phyloP scores from a whole-genome alignment of 768 basidiomycete genomes.

The Panaeolus cyanescens region DNA sequence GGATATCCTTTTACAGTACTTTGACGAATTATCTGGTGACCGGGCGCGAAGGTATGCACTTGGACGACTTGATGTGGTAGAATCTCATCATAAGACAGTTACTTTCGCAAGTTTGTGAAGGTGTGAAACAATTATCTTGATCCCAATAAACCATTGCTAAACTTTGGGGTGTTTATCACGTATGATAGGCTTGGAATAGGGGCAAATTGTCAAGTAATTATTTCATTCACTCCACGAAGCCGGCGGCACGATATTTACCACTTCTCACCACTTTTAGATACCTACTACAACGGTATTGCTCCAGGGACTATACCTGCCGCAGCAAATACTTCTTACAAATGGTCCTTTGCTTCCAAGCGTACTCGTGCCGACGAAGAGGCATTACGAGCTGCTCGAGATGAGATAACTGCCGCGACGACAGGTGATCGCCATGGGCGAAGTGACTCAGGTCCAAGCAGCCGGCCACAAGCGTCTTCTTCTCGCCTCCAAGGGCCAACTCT shows the following conservation, averaged over 20 bases:
- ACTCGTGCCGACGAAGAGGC: conserved; percentile 60
- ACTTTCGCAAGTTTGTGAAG: conserved; percentile 93
- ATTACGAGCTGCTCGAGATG: conserved; percentile 58
- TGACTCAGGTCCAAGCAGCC: conserved; percentile 24
- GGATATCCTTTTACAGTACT: too few species aligned
- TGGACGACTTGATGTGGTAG: conserved; percentile 15
- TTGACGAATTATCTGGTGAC: conserved; percentile 84
- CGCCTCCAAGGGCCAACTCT: conserved; percentile 63
- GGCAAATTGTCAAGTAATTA: conserved; percentile 65
- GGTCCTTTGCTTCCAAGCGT: conserved; percentile 77
- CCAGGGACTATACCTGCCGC: conserved; percentile 56
- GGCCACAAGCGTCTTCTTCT: not conserved
- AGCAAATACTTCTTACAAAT: conserved; percentile 82
- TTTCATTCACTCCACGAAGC: not conserved
- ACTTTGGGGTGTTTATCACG: not conserved
- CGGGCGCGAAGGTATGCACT: conserved; percentile 68
- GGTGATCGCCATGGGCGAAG: conserved; percentile 20
- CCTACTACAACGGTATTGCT: conserved; percentile 57
- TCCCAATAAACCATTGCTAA: conserved; percentile 3
- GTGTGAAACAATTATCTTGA: conserved; percentile 32
- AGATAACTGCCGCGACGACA: conserved; percentile 54
- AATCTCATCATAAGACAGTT: conserved; percentile 50
- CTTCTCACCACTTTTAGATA: conserved; percentile 14
- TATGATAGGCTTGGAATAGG: conserved; percentile 73
- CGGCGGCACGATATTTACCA: conserved; percentile 4